Evolutionary conservation across 768 basidiomycete genomes (phyloP).

Genomic region (Trametes elegans): DNA sequence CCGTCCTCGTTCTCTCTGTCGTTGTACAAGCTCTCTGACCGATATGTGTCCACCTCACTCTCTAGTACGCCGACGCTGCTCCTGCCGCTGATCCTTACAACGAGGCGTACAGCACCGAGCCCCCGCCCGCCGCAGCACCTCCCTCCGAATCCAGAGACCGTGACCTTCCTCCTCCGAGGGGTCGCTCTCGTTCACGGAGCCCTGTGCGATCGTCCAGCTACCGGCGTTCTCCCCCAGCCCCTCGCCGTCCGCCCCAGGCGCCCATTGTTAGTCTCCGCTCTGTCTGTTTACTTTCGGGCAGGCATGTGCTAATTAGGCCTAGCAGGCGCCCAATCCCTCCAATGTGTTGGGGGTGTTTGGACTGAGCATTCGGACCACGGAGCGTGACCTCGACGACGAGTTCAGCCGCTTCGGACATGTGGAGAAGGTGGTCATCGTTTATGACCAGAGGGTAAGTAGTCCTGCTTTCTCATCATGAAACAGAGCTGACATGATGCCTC

Average conservation of each 20-base stretch:
- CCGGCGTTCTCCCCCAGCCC: slow-evolving; percentile 43
- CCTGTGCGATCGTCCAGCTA: slow-evolving; percentile 53
- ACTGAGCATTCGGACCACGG: slow-evolving; percentile 91
- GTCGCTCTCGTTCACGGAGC: slow-evolving; percentile 73
- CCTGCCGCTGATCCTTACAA: slow-evolving; percentile 73
- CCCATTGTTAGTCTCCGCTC: slow-evolving; percentile 63
- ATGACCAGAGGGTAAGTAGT: slow-evolving; percentile 86
- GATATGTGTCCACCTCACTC: not conserved
- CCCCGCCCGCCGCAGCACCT: slow-evolving; percentile 44
- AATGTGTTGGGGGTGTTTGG: slow-evolving; percentile 96
- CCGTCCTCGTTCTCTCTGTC: not conserved
- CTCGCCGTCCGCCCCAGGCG: slow-evolving; percentile 68
- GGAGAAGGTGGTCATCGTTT: slow-evolving; percentile 95
- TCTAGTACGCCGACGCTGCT: slow-evolving; percentile 64
- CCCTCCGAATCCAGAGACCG: slow-evolving; percentile 45
- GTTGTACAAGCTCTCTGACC: not conserved
- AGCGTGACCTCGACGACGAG: slow-evolving; percentile 93
- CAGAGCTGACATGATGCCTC: too few relatives aligned
- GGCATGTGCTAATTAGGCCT: slow-evolving; percentile 36
- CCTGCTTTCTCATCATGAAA: not conserved
- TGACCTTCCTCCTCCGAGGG: slow-evolving; percentile 54
- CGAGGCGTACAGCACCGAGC: slow-evolving; percentile 70
- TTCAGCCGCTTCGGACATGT: slow-evolving; percentile 87
- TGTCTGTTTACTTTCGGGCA: not conserved
- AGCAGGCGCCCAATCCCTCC: slow-evolving; percentile 85